Conservation (phyloP, 805 yeast species). For the Phaffomyces antillensis region DNA sequence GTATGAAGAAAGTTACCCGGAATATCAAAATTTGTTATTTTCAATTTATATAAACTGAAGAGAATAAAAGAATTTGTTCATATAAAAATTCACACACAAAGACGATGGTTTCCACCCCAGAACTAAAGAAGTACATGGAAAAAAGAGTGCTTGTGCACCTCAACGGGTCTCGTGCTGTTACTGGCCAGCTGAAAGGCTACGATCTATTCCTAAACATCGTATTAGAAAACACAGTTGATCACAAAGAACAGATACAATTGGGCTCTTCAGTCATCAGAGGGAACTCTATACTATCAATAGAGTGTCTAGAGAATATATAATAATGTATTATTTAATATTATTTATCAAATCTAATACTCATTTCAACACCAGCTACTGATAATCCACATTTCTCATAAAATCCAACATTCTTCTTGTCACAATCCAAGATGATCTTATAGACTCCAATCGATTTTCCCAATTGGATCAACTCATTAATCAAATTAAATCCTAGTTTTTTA, state of each 20-base stretch:
- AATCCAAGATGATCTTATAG: slow-evolving; percentile 86
- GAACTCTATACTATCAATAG: slow-evolving; percentile 67
- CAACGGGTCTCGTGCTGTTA: slow-evolving; percentile 70
- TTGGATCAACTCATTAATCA: slow-evolving; percentile 56
- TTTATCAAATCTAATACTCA: slow-evolving; percentile 43
- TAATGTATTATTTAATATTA: neutral
- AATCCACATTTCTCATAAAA: slow-evolving; percentile 90
- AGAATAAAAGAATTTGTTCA: neutral
- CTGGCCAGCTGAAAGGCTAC: slow-evolving; percentile 81
- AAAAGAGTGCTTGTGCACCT: slow-evolving; percentile 66
- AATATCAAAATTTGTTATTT: too few relatives aligned
- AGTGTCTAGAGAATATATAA: slow-evolving; percentile 27
- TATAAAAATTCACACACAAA: neutral
- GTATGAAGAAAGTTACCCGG: neutral
- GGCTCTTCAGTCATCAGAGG: slow-evolving; percentile 77
- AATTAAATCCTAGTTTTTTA: slow-evolving; percentile 60
- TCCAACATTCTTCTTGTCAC: slow-evolving; percentile 71
- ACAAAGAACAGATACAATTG: slow-evolving; percentile 30
- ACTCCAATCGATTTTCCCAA: slow-evolving; percentile 60
- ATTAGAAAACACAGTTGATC: slow-evolving; percentile 62
- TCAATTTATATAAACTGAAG: too few relatives aligned
- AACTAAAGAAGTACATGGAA: slow-evolving; percentile 63
- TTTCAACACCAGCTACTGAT: slow-evolving; percentile 56
- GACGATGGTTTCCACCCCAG: slow-evolving; percentile 55
- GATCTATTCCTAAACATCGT: slow-evolving; percentile 70